These are phyloP conservation scores for Scenedesmus sp. DNA, from an alignment of 163 green algal genomes.

Conservation along the genomic window DNA sequence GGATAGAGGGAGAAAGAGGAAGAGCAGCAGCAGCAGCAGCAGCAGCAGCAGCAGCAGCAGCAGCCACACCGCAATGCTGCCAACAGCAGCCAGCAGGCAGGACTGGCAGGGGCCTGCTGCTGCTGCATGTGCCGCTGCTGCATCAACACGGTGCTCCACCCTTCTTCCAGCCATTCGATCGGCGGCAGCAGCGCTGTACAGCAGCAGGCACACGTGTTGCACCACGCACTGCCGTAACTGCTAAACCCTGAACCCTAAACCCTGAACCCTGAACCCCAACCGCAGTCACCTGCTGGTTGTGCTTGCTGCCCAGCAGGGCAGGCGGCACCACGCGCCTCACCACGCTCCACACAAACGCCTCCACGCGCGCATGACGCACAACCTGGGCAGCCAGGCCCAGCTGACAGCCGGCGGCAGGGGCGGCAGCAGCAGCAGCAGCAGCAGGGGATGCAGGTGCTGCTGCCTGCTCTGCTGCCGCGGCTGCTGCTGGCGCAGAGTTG, in stretches of 20 bases:
- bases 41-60: no score
- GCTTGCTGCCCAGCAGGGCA: constrained; percentile 70
- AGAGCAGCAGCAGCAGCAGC: no score
- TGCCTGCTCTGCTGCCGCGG: neutral
- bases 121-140: no score
- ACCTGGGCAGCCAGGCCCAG: constrained; percentile 60
- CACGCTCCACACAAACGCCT: constrained; percentile 79
- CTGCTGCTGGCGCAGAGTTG: constrained; percentile 11
- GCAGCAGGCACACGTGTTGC: constrained; percentile 66
- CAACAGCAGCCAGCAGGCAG: no score
- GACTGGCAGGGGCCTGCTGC: no score
- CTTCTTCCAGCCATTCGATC: neutral
- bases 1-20: no score
- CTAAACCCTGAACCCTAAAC: constrained; percentile 52
- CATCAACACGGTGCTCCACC: no score
- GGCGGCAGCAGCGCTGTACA: constrained; percentile 68
- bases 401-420: constrained; percentile 12
- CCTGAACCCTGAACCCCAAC: no score
- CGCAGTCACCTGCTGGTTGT: constrained; percentile 41
- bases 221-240: constrained; percentile 80
- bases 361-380: constrained; percentile 68
- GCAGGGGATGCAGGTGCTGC: neutral
- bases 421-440: neutral
- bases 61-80: no score
- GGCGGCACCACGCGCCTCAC: constrained; percentile 71